A percentile compares a stretch with the other conserved stretches of the same genome.
phyloP scores from a whole-genome alignment of 2,329 filamentous ascomycete species.

The Fusarium miscanthi region DNA sequence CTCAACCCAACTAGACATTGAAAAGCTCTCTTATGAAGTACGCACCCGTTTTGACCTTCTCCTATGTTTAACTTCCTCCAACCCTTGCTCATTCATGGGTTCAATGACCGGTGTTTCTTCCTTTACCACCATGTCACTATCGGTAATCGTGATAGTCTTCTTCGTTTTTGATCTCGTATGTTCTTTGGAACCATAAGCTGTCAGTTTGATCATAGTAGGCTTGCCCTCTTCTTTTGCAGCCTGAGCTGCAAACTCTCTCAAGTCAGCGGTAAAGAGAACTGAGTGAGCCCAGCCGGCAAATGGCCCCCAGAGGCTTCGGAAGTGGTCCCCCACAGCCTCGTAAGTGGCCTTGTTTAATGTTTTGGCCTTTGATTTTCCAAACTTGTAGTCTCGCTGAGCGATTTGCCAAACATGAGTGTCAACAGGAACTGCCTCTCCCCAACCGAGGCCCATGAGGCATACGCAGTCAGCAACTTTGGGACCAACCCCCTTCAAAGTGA shows the following conservation, averaged over 20 bases:
- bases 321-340: constrained; percentile 89
- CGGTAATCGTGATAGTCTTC: constrained; percentile 30
- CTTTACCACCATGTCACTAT: constrained; percentile 30
- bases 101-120: constrained; percentile 24
- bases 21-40: constrained; percentile 18
- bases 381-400: constrained; percentile 93
- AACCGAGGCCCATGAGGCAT: constrained; percentile 94
- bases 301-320: constrained; percentile 87
- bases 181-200: constrained; percentile 17
- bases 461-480: constrained; percentile 98
- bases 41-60: constrained; percentile 47
- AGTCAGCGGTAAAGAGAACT: constrained; percentile 92
- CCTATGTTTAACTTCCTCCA: constrained; percentile 18
- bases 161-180: constrained; percentile 42
- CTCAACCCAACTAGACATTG: not conserved
- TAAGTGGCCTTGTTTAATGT: constrained; percentile 91
- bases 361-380: constrained; percentile 85
- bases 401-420: constrained; percentile 99
- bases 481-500: constrained; percentile 86
- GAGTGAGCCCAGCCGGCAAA: constrained; percentile 98
- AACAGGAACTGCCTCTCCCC: constrained; percentile 94
- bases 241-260: constrained; percentile 83
- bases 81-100: constrained; percentile 26
- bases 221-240: constrained; percentile 44
- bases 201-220: constrained; percentile 24